Evolutionary conservation across 805 yeast genomes (phyloP).

Genomic region (Ogataea paraovalis): DNA sequence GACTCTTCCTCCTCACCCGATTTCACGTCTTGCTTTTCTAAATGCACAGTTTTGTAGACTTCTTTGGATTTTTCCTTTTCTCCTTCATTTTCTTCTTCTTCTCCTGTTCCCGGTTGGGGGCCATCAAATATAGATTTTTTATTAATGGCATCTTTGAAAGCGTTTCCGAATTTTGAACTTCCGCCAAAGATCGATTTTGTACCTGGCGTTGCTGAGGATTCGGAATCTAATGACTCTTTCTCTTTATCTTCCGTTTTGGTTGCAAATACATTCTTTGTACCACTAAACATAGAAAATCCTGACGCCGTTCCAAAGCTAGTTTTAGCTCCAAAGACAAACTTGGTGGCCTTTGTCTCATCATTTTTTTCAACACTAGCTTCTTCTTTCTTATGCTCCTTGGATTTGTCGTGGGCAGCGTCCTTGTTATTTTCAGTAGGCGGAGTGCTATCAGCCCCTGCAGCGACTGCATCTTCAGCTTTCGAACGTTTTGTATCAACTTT

Average conservation of each 20-base stretch:
- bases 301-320: conserved; percentile 45
- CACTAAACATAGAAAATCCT: conserved; percentile 33
- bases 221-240: neutral
- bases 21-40: conserved; percentile 53
- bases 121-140: conserved; percentile 58
- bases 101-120: conserved; percentile 13
- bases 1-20: conserved; percentile 92
- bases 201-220: neutral
- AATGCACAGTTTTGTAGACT: conserved; percentile 53
- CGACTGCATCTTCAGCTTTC: neutral
- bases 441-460: no score
- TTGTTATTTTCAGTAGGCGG: neutral
- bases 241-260: conserved; percentile 4
- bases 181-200: conserved; percentile 37
- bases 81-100: conserved; percentile 20
- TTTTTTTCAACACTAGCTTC: neutral
- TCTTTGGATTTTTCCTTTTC: conserved; percentile 29
- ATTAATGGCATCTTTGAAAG: conserved; percentile 47
- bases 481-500: conserved; percentile 3
- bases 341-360: conserved; percentile 27
- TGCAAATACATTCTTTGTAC: conserved; percentile 34
- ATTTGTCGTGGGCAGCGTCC: neutral
- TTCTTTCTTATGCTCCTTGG: conserved; percentile 1
- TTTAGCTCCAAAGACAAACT: conserved; percentile 54
- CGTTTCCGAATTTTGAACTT: conserved; percentile 46